Evolutionary conservation across 2,329 filamentous ascomycete genomes (phyloP).

Genomic region (Fusarium concolor): DNA sequence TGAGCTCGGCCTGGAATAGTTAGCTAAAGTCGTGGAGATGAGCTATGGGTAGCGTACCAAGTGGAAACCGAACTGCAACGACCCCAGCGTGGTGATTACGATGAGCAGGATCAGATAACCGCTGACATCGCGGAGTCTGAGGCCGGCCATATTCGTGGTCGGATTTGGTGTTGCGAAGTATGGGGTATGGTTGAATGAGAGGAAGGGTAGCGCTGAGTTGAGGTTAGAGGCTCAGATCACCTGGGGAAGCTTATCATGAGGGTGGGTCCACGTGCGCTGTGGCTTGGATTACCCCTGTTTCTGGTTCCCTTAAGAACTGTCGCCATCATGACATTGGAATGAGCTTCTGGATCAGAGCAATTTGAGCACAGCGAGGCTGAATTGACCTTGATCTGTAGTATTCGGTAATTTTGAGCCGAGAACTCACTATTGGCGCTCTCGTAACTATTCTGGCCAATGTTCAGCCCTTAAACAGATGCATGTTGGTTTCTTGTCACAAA

Average conservation of each 20-base stretch:
- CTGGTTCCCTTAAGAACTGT: neutral
- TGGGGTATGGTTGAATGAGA: neutral
- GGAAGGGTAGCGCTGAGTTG: neutral
- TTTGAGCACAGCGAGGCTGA: neutral
- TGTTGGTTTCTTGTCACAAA: neutral
- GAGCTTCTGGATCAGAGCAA: neutral
- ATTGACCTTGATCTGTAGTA: neutral
- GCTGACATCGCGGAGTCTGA: slow-evolving; percentile 66
- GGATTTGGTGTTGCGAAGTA: neutral
- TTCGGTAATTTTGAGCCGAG: too few relatives aligned
- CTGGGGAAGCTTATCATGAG: slow-evolving; percentile 26
- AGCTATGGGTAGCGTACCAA: slow-evolving; percentile 66
- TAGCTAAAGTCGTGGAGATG: slow-evolving; percentile 8
- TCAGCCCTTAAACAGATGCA: neutral
- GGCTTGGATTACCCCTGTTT: slow-evolving; percentile 29
- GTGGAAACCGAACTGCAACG: slow-evolving; percentile 95
- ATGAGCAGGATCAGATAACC: slow-evolving; percentile 83
- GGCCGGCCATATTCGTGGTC: slow-evolving; percentile 47
- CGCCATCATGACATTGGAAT: slow-evolving; percentile 11
- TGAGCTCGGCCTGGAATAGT: slow-evolving; percentile 78
- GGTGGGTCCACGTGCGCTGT: slow-evolving; percentile 35
- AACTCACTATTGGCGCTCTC: neutral
- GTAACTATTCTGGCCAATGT: neutral
- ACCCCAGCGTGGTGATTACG: slow-evolving; percentile 81
- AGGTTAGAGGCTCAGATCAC: slow-evolving; percentile 13